Evolutionary conservation across 345 rosid species (phyloP).

Genomic region (Zanthoxylum bungeanum): DNA sequence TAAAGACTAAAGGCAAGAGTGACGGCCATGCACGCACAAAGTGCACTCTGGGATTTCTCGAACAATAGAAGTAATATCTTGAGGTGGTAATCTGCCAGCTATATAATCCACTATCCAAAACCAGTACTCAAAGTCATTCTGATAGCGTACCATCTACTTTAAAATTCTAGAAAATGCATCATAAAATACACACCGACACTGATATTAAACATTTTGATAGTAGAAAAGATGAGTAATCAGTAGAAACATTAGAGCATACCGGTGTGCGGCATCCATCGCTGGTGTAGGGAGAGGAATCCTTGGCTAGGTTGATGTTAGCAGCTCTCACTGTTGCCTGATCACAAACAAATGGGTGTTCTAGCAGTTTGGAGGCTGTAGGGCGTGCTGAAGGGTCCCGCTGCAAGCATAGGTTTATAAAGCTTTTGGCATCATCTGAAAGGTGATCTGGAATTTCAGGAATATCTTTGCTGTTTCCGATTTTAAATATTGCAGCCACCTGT

Average conservation of each 20-base stretch:
- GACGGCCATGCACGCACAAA: neutral
- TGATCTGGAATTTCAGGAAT: slow-evolving; percentile 85
- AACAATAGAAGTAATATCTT: neutral
- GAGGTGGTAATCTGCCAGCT: neutral
- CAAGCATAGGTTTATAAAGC: slow-evolving; percentile 71
- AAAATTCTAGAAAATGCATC: neutral
- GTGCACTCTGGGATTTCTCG: neutral
- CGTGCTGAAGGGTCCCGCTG: slow-evolving; percentile 85
- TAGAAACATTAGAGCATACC: slow-evolving; percentile 34
- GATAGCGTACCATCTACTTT: neutral
- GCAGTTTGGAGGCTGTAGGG: slow-evolving; percentile 70
- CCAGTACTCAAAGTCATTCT: neutral
- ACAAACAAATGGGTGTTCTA: slow-evolving; percentile 78
- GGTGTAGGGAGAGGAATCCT: slow-evolving; percentile 50
- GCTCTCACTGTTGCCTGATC: slow-evolving; percentile 52
- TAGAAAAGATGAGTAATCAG: neutral
- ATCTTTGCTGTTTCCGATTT: slow-evolving; percentile 96
- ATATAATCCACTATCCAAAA: neutral
- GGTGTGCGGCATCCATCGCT: slow-evolving; percentile 72
- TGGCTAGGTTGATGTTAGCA: slow-evolving; percentile 42
- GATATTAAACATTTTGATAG: too few species aligned
- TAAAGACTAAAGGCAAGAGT: neutral
- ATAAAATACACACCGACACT: neutral
- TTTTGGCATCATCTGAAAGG: slow-evolving; percentile 85
- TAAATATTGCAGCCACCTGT: slow-evolving; percentile 98